Evolutionary conservation across 2,329 filamentous ascomycete genomes (phyloP), one percentile per base, ranked within the genome.

Genomic region (Metarhizium guizhouense): DNA sequence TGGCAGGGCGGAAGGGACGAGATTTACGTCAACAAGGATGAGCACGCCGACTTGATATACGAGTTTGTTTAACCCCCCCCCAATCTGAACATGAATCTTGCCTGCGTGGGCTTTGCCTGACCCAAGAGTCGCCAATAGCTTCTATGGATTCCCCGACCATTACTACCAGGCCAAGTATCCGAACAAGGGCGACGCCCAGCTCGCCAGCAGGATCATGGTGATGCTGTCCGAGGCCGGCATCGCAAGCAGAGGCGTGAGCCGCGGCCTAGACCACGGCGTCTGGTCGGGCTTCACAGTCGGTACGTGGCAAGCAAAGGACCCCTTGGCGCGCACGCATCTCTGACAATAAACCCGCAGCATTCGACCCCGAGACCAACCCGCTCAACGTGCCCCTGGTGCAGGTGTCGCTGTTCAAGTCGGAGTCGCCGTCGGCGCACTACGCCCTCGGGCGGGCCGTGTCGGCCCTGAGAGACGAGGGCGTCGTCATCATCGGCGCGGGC

Each of bases 131-230:
- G 25, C 10, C 3, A 34, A 40, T 40, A 82, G 78, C 65, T 89
- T 87, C 72, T 86, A 87, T 64, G 85, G 85, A 1, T 90, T 90
- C 66, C 87, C 86, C 0, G 68, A 77, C 1, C 77, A 87, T 61
- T 90, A 83, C 64, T 90, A 90, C 67, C 72, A 85, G 58, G 81
- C 84, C 53, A 74, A 82, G 53, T 90, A 83, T 59, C 85, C 85
- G 0, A 83, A 85, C 62, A 76, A 72, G 36, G 87, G 86, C 36
- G 83, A 77, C 48, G 78, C 78, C 3, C 74, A 79, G 42, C 66
- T 90, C 6, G 84, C 85, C 1, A 69, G 77, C 29, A 77, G 76
- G 53, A 76, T 90, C 54, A 76, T 87, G 40, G 66, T 70, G 16
- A 67, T 79, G 52, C 72, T 90, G 6, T 70, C 72, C 3, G 66